phyloP scores from a whole-genome alignment of 108 stramenopile species.

The Fistulifera pelliculosa region DNA sequence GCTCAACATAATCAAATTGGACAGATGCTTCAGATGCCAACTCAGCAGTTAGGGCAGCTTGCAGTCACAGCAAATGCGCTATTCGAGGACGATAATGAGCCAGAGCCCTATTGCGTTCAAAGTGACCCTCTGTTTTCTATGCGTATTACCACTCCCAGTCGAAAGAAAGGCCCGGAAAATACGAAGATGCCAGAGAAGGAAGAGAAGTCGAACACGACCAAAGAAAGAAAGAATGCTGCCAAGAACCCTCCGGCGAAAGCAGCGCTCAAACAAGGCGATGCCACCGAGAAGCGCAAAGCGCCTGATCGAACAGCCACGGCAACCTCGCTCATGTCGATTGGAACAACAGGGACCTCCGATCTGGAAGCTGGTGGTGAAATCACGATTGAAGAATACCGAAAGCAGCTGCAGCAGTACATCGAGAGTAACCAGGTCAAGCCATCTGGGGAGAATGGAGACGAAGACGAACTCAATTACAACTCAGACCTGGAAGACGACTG shows the following conservation, averaged over 20 bases:
- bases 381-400: constrained; percentile 12
- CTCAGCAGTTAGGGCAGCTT: background rate
- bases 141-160: background rate
- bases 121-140: background rate
- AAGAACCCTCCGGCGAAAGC: background rate
- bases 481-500: constrained; percentile 12
- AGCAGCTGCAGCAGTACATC: constrained; percentile 7
- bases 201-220: background rate
- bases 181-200: background rate
- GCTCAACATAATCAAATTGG: background rate
- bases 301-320: background rate
- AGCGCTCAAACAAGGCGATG: background rate
- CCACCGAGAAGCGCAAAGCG: background rate
- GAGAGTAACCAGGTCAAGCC: background rate
- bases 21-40: too few relatives aligned
- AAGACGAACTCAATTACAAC: background rate
- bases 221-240: background rate
- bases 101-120: background rate
- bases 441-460: background rate
- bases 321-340: too few relatives aligned
- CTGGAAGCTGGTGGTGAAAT: background rate
- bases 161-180: background rate
- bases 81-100: background rate
- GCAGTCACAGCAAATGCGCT: background rate
- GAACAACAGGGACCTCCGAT: too few relatives aligned